Base-by-base conservation (phyloP, 1,139 yeast genomes). In the Suhomyces bokatorum region DNA sequence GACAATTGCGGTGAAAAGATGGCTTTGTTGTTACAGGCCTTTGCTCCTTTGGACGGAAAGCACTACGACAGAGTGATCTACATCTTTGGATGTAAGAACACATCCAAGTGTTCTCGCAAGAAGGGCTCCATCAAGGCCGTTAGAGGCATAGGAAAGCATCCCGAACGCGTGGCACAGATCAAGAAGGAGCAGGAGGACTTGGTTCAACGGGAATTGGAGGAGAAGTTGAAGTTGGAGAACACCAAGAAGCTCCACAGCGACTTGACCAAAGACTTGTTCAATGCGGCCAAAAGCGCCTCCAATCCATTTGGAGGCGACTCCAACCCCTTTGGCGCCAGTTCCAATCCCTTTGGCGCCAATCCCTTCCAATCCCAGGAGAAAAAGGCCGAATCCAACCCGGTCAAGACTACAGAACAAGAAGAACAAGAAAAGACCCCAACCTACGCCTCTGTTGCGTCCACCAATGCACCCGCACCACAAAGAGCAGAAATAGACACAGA, bases 51-150 rank as follows among this genome's bases (percentile, higher is more conserved):
- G 38, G 87, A 82, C 26, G 78, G 77, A 32, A 75, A 83, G n/a
- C 67, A 78, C 40, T 88, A 90, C 59, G 97, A 90, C 56, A 76
- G 99, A 46, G 83, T 83, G 11, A 64, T 93, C 24, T 93, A 93
- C 59, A 75, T 91, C 0, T 86, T 91, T 63, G 82, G 82, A 2
- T 93, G 99, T 66, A 69, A 75, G 38, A 75, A 80, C 41, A 67
- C 82, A 0, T 56, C 52, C 3, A 53, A 52, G 9, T 93, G 98
- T 60, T 77, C 85, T 37, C 74, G 86, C 50, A 77, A 80, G 53
- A 73, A 78, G 16, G 96, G 96, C 3, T 71, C 85, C 2, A 69
- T 89, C 3, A 79, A 85, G 55, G 89, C 87, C 28, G 70, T 90
- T 40, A 73, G 97, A 60, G 96, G 95, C 5, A 72, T 90, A 3